Evolutionary conservation across 805 yeast species (phyloP), one percentile per base, ranked within the genome.

Genomic region (Grigorovia yakushimaensis): DNA sequence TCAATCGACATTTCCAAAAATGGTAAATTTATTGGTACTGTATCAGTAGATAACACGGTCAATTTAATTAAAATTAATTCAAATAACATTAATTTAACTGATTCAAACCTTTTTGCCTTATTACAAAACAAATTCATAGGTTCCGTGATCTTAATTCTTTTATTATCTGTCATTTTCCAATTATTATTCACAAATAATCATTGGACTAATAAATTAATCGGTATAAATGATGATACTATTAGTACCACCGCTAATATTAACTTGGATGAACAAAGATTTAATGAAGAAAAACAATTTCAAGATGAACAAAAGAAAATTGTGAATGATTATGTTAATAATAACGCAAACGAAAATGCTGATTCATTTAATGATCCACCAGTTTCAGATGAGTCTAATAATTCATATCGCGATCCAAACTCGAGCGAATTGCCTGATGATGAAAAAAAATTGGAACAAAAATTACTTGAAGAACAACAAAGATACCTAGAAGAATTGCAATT

Each of bases 31-130:
- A 65, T 87, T 45, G 91, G 86, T 2, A 76, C 88, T 21, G 82
- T 79, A 0, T 81, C 91, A 36, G 95, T 91, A 1, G 85, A 94
- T 3, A 82, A 83, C 51, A 73, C 86, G 1, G 75, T 88, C 20
- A 79, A 74, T 53, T 77, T 86, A n/a, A 65, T 81, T 49, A 71
- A 69, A 49, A 63, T 87, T 42, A 33, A 33, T 15, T 4, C 3
- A 11, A 33, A 3, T 15, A n/a, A 15, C 4, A 33, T 13, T 33
- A 7, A 23, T 23, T 23, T 23, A 6, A 23, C 6, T 6, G 9
- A 23, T 23, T 6, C 6, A 6, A 23, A 6, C 9, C 9, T 23
- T 6, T 23, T 23, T 6, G 9, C 27, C 9, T 23, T 23, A 23
- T 23, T 23, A 11, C 33, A 27, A 27, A 27, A 7, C 33, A 27